Evolutionary conservation across 352 stramenopile species (phyloP), one percentile per base, ranked within the genome.

Genomic region (Globisporangium takayamanum): DNA sequence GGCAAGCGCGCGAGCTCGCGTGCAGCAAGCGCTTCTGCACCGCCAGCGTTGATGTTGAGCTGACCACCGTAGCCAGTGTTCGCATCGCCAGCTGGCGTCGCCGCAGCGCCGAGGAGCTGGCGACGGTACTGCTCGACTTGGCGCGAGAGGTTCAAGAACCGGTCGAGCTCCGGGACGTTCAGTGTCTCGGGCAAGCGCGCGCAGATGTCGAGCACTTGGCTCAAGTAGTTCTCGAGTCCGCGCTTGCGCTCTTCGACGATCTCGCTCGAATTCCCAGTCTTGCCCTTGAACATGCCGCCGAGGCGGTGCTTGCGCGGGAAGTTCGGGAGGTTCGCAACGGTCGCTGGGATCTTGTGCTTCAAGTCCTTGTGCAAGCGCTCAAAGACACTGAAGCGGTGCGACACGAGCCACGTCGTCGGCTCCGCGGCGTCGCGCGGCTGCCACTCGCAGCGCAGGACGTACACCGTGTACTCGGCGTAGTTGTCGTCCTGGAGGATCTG

Each of bases 401-500:
- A 89, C 37, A 89, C 77, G 37, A 89, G 68, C 78, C 76, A 89
- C 52, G 74, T 76, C 18, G 75, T 86, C 2, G 74, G 65, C 51
- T 87, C 69, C 8, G 55, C 57, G 2, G 62, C 61, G 25, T 89
- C 83, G 50, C 84, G 86, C 2, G 83, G 67, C 59, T 93, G 81
- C 83, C 83, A 95, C 60, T 88, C 68, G 62, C 85, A 95, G 55
- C 81, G 81, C 51, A 95, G 68, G 60, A 95, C 85, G 62, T 95
- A 95, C 55, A 92, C 85, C 30, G 85, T 95, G 72, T 95, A 95
- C 59, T 95, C 83, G 41, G 78, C 81, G 55, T 91, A 95, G 69
- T 92, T 95, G 73, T 93, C 85, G 67, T 95, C 85, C 63, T 95
- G 85, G 49, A 95, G 63, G 28, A 93, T 76, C 55, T 93, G 83